Conservation (phyloP, 768 basidiomycete genomes). For the Fomitopsis pulvina region DNA sequence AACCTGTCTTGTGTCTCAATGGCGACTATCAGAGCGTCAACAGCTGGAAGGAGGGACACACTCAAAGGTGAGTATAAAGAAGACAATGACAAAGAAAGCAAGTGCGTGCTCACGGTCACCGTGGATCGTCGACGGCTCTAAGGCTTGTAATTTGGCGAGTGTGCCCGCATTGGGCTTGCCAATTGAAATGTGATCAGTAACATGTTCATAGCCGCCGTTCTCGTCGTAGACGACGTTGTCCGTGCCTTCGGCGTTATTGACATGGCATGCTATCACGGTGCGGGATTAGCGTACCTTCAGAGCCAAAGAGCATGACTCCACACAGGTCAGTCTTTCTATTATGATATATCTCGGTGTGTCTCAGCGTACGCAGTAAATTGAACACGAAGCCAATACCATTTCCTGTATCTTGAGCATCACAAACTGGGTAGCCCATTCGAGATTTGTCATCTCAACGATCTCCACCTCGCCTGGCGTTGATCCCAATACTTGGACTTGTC, state of each 20-base stretch:
- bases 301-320: conserved; percentile 85
- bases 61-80: not conserved
- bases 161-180: conserved; percentile 58
- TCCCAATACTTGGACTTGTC: conserved; percentile 51
- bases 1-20: conserved; percentile 71
- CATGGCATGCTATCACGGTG: not conserved
- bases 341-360: conserved; percentile 64
- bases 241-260: conserved; percentile 38
- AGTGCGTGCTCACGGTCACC: conserved; percentile 80
- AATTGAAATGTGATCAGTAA: conserved; percentile 65
- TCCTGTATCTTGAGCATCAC: conserved; percentile 89
- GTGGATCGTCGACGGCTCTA: conserved; percentile 45
- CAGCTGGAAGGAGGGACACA: conserved; percentile 37
- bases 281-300: conserved; percentile 48
- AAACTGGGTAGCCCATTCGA: conserved; percentile 80
- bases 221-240: conserved; percentile 55
- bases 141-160: conserved; percentile 55
- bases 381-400: conserved; percentile 49
- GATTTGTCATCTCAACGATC: conserved; percentile 59
- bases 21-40: conserved; percentile 84
- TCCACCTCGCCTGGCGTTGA: conserved; percentile 40
- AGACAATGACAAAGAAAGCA: conserved; percentile 2
- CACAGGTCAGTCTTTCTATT: conserved; percentile 92
- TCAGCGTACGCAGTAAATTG: not conserved
- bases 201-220: conserved; percentile 67